phyloP scores from a whole-genome alignment of 805 yeast genomes.

The Saccharomycopsis amapae region DNA sequence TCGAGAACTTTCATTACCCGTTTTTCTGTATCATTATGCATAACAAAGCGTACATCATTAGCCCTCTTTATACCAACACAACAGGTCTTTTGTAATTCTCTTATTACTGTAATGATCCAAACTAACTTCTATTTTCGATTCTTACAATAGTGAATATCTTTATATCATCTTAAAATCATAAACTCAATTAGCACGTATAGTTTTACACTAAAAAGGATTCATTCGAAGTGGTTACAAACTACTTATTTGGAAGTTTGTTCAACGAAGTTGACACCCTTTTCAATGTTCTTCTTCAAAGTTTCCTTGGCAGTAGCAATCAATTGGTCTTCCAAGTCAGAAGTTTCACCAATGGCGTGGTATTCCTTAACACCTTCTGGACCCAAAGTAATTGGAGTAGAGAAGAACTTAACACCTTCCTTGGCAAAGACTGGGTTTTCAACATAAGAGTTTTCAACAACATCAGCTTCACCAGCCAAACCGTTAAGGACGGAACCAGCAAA shows the following conservation, averaged over 20 bases:
- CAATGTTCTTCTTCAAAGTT: slow-evolving; percentile 83
- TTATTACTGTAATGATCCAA: too few relatives aligned
- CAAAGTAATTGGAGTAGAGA: slow-evolving; percentile 89
- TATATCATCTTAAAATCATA: too few relatives aligned
- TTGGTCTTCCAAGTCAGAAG: slow-evolving; percentile 75
- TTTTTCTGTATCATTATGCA: too few relatives aligned
- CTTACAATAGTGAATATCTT: too few relatives aligned
- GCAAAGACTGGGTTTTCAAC: slow-evolving; percentile 79
- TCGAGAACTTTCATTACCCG: too few relatives aligned
- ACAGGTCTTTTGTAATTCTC: too few relatives aligned
- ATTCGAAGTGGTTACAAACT: too few relatives aligned
- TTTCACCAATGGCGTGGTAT: slow-evolving; percentile 69
- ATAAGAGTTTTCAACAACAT: slow-evolving; percentile 60
- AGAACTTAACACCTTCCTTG: slow-evolving; percentile 90
- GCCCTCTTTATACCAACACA: too few relatives aligned
- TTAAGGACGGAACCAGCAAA: slow-evolving; percentile 61
- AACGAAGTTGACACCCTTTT: slow-evolving; percentile 88
- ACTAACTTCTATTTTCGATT: too few relatives aligned
- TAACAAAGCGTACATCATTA: too few relatives aligned
- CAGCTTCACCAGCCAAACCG: slow-evolving; percentile 42
- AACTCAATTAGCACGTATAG: too few relatives aligned
- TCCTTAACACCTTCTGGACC: slow-evolving; percentile 86
- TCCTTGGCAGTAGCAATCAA: slow-evolving; percentile 79
- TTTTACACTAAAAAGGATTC: too few relatives aligned
- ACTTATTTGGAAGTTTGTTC: slow-evolving; percentile 22